Conservation (phyloP, 2,329 filamentous ascomycete species). For the Davidsoniella neocaledoniae region DNA sequence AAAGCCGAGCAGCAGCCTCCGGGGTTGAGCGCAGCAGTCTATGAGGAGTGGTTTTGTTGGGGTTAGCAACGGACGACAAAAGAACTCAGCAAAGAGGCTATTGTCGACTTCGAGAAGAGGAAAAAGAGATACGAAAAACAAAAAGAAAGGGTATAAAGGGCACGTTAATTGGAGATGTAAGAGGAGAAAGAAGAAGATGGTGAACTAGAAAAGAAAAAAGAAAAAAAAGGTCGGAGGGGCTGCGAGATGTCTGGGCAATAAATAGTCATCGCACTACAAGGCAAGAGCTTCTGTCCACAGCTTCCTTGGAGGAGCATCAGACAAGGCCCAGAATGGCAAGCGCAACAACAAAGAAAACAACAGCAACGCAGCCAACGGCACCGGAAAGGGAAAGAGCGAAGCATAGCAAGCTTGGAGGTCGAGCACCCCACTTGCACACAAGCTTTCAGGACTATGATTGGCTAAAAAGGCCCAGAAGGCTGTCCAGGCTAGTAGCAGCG, state of each 20-base stretch:
- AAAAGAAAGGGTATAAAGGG: background rate
- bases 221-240: background rate
- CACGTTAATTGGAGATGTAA: background rate
- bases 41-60: background rate
- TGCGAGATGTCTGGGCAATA: background rate
- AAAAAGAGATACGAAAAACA: background rate
- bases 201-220: background rate
- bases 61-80: background rate
- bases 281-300: no score
- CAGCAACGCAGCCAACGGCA: no score
- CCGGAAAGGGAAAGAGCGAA: no score
- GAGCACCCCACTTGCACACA: no score
- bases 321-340: no score
- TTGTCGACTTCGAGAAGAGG: background rate
- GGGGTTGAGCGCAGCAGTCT: slow-evolving; percentile 6
- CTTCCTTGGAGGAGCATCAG: no score
- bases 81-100: background rate
- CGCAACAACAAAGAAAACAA: no score
- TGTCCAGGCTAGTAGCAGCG: no score
- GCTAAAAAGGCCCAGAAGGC: no score
- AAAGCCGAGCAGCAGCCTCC: slow-evolving; percentile 12
- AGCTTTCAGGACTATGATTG: no score
- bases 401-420: no score
- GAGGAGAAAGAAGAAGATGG: background rate
- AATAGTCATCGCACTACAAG: no score